A percentile compares a stretch with the other conserved stretches of the same genome.
These are phyloP conservation scores for Pseudogymnoascus sp. DNA, from an alignment of 2,329 filamentous ascomycete species.

Conservation along the genomic window DNA sequence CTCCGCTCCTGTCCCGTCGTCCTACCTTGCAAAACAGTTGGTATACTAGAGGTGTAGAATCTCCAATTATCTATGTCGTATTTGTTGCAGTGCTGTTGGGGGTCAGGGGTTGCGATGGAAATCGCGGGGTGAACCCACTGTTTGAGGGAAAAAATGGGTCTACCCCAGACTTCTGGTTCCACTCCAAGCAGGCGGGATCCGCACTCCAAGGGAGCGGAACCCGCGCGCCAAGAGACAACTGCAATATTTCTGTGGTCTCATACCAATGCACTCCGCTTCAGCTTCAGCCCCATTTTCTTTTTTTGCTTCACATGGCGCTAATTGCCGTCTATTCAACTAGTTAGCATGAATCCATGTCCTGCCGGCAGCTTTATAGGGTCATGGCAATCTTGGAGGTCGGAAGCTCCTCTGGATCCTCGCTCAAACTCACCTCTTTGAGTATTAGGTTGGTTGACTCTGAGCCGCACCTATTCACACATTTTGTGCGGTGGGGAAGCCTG, in stretches of 20 bases:
- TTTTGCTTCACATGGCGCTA: background rate
- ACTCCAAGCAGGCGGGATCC: background rate
- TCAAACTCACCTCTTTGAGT: background rate
- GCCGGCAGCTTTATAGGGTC: background rate
- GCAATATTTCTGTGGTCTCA: background rate
- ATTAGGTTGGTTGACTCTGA: background rate
- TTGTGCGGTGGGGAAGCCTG: background rate
- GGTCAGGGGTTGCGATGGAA: background rate
- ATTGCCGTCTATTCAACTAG: background rate
- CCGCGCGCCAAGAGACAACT: background rate
- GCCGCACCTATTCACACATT: background rate
- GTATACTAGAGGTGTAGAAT: background rate
- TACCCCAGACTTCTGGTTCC: background rate
- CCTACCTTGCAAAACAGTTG: background rate
- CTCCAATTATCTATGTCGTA: background rate
- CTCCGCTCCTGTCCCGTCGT: background rate
- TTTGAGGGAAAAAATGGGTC: background rate
- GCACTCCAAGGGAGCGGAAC: background rate
- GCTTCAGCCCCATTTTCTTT: background rate
- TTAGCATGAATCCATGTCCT: background rate
- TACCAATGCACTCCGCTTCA: background rate
- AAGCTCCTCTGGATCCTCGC: background rate
- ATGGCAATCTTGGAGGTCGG: background rate
- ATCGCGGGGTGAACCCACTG: background rate
- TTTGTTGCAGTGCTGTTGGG: background rate